phyloP scores from a whole-genome alignment of 1,284 basidiomycete species.

The Phellopilus nigrolimitatus region DNA sequence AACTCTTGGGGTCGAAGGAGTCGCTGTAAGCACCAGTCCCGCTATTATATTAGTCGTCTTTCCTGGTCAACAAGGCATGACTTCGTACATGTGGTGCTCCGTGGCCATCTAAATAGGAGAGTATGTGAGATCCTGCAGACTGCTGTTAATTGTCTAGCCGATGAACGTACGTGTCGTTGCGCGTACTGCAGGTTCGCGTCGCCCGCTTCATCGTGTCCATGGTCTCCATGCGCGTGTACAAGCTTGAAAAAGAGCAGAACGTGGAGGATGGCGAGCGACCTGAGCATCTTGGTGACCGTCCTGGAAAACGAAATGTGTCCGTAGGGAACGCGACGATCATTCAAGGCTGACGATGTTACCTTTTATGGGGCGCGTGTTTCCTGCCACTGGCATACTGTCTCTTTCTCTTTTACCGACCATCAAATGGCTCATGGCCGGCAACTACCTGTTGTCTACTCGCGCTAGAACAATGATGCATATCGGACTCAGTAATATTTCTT shows the following conservation, averaged over 20 bases:
- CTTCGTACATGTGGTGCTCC: constrained; percentile 78
- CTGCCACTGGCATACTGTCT: no score
- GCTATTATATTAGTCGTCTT: neutral
- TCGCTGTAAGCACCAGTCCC: constrained; percentile 44
- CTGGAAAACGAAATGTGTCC: no score
- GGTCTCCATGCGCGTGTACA: constrained; percentile 27
- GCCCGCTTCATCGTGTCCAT: constrained; percentile 25
- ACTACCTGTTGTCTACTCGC: no score
- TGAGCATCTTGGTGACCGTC: no score
- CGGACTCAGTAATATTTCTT: no score
- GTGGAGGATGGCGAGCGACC: constrained; percentile 1
- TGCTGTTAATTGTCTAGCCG: neutral
- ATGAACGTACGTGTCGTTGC: constrained; percentile 45
- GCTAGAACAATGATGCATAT: no score
- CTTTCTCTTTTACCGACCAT: no score
- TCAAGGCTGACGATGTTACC: no score
- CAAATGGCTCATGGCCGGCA: no score
- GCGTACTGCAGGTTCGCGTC: constrained; percentile 38
- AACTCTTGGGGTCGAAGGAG: constrained; percentile 71
- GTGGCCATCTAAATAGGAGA: constrained; percentile 60
- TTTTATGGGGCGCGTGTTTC: no score
- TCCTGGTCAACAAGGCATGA: neutral
- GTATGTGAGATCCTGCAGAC: constrained; percentile 21
- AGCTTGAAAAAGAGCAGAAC: constrained; percentile 8
- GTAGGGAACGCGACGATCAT: no score